Evolutionary conservation across 2,329 filamentous ascomycete species (phyloP).

Genomic region (Fusarium staphyleae): DNA sequence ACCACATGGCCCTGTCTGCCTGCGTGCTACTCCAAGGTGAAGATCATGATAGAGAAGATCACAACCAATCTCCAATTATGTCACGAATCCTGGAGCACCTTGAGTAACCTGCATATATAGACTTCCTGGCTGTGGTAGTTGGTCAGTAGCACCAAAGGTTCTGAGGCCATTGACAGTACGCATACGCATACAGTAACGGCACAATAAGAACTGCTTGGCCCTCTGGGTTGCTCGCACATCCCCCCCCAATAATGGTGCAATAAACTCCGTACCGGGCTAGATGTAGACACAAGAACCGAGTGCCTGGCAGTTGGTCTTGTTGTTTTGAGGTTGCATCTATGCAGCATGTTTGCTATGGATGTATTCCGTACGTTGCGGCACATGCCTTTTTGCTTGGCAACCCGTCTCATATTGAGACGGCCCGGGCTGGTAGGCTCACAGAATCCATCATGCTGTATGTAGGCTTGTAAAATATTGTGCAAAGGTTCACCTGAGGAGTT

Average conservation of each 20-base stretch:
- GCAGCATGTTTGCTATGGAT: too few relatives aligned
- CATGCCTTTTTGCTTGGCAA: constrained; percentile 12
- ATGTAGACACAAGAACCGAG: constrained; percentile 13
- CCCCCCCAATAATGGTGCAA: constrained; percentile 15
- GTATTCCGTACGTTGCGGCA: constrained; percentile 1
- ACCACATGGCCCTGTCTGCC: constrained; percentile 30
- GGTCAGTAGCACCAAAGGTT: constrained; percentile 10
- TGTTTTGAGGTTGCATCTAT: background rate
- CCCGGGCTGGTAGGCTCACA: constrained; percentile 1
- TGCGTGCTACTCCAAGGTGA: constrained; percentile 15
- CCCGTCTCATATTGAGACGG: constrained; percentile 21
- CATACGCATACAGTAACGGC: constrained; percentile 21
- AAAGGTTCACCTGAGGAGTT: background rate
- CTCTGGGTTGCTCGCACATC: constrained; percentile 7
- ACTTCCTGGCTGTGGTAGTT: constrained; percentile 5
- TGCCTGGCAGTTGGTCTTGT: constrained; percentile 17
- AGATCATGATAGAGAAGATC: constrained; percentile 32
- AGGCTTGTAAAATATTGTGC: too few relatives aligned
- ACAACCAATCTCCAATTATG: constrained; percentile 11
- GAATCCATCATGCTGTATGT: background rate
- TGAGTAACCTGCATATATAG: constrained; percentile 31
- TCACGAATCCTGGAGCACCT: constrained; percentile 21
- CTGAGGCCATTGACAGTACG: constrained; percentile 17
- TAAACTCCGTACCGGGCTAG: constrained; percentile 1
- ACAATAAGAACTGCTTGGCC: constrained; percentile 12